A percentile compares a stretch with the other conserved stretches of the same genome.
Evolutionary conservation across 371 early-diverging fungal species (phyloP).

Genomic region (Lichtheimia ramosa): DNA sequence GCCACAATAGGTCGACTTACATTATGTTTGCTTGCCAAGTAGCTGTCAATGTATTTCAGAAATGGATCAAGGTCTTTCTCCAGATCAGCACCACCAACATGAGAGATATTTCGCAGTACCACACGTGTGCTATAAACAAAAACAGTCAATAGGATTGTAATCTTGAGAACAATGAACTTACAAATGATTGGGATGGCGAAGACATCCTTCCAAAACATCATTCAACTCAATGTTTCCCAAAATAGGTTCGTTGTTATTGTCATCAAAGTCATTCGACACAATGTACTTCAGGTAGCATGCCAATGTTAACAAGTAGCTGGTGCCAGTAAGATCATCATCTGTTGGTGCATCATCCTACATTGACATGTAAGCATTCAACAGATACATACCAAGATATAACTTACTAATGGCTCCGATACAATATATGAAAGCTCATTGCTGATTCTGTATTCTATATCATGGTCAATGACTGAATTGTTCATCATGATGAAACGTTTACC

Average conservation of each 20-base stretch:
- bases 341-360: neutral
- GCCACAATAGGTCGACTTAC: neutral
- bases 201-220: constrained; percentile 35
- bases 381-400: neutral
- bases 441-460: neutral
- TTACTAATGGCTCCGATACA: neutral
- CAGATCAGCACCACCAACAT: constrained; percentile 15
- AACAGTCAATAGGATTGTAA: neutral
- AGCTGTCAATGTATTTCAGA: constrained; percentile 30
- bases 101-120: constrained; percentile 24
- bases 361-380: neutral
- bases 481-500: constrained; percentile 19
- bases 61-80: constrained; percentile 30
- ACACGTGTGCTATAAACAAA: constrained; percentile 27
- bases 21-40: constrained; percentile 16
- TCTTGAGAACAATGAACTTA: constrained; percentile 13
- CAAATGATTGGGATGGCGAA: constrained; percentile 41
- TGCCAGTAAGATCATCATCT: constrained; percentile 10
- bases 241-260: constrained; percentile 8
- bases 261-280: constrained; percentile 17
- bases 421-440: neutral
- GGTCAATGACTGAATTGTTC: neutral
- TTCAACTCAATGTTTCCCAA: constrained; percentile 26
- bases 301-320: constrained; percentile 43
- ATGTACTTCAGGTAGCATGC: constrained; percentile 45